phyloP scores from a whole-genome alignment of 148 eudicot species.

The Rhododendron simsii region DNA sequence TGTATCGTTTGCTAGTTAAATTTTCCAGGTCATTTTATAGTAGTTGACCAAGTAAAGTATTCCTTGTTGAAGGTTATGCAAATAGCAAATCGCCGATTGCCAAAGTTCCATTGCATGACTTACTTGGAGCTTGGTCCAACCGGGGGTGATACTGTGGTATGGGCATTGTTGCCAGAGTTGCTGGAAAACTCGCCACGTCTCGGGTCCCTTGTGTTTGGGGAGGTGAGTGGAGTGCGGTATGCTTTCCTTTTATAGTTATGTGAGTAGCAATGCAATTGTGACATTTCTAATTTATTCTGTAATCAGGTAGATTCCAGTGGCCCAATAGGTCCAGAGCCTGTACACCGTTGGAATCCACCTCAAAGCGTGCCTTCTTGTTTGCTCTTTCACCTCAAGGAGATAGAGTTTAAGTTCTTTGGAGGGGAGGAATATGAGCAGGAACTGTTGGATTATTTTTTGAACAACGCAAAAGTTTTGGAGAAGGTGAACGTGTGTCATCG shows the following conservation, averaged over 20 bases:
- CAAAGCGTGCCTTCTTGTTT: constrained; percentile 4
- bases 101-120: too few species aligned
- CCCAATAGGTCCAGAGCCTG: rapidly evolving
- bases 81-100: background rate
- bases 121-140: background rate
- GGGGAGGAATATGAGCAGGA: background rate
- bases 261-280: background rate
- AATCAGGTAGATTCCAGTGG: background rate
- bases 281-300: background rate
- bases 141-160: background rate
- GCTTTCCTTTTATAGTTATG: background rate
- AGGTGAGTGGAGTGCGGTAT: background rate
- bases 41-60: background rate
- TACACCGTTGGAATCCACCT: background rate
- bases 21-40: background rate
- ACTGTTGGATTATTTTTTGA: background rate
- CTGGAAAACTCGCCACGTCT: background rate
- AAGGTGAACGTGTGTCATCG: background rate
- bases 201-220: background rate
- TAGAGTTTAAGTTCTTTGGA: background rate
- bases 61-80: background rate
- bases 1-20: background rate
- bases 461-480: constrained; percentile 6
- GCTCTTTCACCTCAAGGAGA: constrained; percentile 6
- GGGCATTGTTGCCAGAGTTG: background rate